These are phyloP conservation scores for Mortierella sp. DNA, from an alignment of 371 early-diverging fungal species.

Conservation along the genomic window DNA sequence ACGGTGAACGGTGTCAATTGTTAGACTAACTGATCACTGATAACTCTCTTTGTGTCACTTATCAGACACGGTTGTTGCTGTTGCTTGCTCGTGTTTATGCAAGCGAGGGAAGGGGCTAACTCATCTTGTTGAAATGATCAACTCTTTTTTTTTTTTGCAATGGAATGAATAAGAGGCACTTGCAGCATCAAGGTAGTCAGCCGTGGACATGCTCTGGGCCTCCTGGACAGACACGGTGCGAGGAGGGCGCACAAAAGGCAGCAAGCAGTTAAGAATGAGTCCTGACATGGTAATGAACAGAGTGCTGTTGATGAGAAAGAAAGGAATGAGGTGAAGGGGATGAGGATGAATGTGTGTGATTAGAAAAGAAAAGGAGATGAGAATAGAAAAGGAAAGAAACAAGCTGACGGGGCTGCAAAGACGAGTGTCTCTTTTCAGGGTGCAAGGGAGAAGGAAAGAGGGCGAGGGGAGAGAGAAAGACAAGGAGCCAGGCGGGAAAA, in stretches of 20 bases:
- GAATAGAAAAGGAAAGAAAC: neutral
- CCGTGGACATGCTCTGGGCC: constrained; percentile 40
- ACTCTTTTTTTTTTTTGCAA: neutral
- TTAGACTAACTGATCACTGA: neutral
- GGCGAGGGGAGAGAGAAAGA: neutral
- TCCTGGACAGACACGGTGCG: constrained; percentile 55
- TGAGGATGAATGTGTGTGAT: neutral
- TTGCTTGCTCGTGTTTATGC: neutral
- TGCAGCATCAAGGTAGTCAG: constrained; percentile 53
- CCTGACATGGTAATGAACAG: constrained; percentile 39
- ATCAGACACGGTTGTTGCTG: neutral
- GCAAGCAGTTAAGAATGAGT: constrained; percentile 56
- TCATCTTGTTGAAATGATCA: neutral
- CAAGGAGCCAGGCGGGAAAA: neutral
- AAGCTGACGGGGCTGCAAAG: neutral
- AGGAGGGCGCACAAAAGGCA: constrained; percentile 54
- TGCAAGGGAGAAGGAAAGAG: neutral
- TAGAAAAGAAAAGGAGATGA: neutral
- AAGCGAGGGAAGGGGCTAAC: neutral
- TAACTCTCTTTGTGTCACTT: constrained; percentile 6
- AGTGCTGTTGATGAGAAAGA: neutral
- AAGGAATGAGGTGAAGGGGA: neutral
- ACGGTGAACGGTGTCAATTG: neutral
- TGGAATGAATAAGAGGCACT: constrained; percentile 12
- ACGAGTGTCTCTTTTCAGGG: neutral